Percentiles rank a stretch among this genome's conserved stretches.
Evolutionary conservation across 202 grass and related monocot genomes (phyloP).

Genomic region (Schoenoplectus tabernaemontani): DNA sequence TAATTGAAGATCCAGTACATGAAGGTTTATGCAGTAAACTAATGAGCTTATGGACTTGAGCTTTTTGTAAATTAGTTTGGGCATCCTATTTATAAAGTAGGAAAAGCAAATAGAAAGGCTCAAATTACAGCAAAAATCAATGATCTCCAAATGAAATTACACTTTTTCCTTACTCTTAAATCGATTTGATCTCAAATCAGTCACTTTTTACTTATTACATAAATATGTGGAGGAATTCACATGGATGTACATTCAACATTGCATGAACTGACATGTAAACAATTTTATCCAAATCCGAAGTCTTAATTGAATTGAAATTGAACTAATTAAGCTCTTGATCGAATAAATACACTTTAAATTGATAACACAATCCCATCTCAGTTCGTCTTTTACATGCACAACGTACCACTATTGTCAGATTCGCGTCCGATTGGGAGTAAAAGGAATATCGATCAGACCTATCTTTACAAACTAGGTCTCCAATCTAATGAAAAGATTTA

Average conservation of each 20-base stretch:
- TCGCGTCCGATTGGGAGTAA: neutral
- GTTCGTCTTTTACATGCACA: neutral
- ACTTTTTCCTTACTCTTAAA: neutral
- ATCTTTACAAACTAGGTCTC: neutral
- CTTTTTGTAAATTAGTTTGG: neutral
- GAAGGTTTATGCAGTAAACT: neutral
- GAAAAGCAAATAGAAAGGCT: neutral
- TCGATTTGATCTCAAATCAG: neutral
- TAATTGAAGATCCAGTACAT: neutral
- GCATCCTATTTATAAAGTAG: neutral
- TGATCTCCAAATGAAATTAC: neutral
- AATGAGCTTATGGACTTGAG: neutral
- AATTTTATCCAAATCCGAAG: neutral
- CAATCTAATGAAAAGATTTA: slow-evolving; percentile 8
- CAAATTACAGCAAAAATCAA: neutral
- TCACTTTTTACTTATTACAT: neutral
- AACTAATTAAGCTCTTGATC: neutral
- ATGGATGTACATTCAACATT: neutral
- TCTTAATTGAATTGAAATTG: neutral
- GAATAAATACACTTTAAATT: neutral
- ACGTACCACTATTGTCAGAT: neutral
- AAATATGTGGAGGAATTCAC: neutral
- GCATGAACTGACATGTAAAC: neutral
- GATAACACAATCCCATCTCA: neutral
- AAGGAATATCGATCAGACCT: neutral